Conservation (phyloP, 2,329 filamentous ascomycete genomes). For the Pyrenochaeta sp. region DNA sequence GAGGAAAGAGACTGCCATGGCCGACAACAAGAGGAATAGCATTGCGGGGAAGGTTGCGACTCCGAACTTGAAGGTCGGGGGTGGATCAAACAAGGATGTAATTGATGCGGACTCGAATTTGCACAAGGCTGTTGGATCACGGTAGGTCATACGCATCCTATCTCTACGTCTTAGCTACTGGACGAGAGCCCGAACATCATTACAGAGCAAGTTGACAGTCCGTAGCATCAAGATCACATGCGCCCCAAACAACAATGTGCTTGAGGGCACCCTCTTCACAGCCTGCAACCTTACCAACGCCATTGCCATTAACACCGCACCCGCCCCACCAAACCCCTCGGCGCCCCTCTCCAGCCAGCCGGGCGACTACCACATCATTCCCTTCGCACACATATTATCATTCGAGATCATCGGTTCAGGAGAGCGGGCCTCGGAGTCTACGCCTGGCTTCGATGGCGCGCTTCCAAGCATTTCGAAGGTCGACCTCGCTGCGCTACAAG, state of each 20-base stretch:
- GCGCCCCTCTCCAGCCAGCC: slow-evolving; percentile 50
- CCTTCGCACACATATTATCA: slow-evolving; percentile 65
- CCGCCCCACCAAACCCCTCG: slow-evolving; percentile 54
- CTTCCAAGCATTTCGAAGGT: slow-evolving; percentile 59
- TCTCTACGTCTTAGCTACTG: slow-evolving; percentile 1
- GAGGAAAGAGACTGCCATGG: slow-evolving; percentile 57
- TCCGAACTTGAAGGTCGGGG: slow-evolving; percentile 54
- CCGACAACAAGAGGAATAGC: slow-evolving; percentile 67
- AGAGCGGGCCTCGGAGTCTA: slow-evolving; percentile 45
- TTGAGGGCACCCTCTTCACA: slow-evolving; percentile 70
- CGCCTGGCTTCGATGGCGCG: slow-evolving; percentile 55
- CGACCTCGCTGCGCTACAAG: slow-evolving; percentile 63
- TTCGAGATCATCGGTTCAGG: slow-evolving; percentile 61
- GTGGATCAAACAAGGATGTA: slow-evolving; percentile 53
- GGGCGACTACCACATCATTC: slow-evolving; percentile 68
- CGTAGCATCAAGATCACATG: slow-evolving; percentile 67
- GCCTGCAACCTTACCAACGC: slow-evolving; percentile 68
- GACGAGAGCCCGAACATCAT: background rate
- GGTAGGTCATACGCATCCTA: slow-evolving; percentile 55
- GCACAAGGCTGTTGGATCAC: slow-evolving; percentile 68
- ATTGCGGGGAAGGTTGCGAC: slow-evolving; percentile 63
- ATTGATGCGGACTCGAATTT: slow-evolving; percentile 63
- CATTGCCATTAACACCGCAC: slow-evolving; percentile 66
- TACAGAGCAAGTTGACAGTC: slow-evolving; percentile 20
- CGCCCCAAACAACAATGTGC: slow-evolving; percentile 58